Conservation (phyloP, 331 rosid species). For the Arachis monticola region DNA sequence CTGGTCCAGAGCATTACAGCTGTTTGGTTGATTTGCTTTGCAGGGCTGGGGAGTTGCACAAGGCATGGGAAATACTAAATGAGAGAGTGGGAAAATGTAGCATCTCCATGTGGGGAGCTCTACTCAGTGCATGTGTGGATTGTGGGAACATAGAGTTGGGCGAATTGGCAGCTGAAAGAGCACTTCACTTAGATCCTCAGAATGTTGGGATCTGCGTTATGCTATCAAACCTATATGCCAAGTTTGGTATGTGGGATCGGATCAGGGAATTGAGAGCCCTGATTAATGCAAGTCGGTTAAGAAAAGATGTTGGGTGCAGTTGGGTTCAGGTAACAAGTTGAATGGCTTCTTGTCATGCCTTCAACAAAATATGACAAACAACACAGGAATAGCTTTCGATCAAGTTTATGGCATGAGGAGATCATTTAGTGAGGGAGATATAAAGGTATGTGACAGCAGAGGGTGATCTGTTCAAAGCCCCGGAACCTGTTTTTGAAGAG, state of each 20-base stretch:
- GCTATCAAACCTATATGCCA: slow-evolving; percentile 71
- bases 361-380: too few relatives aligned
- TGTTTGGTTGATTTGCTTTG: slow-evolving; percentile 80
- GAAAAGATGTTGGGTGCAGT: slow-evolving; percentile 69
- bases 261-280: slow-evolving; percentile 59
- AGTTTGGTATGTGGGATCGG: slow-evolving; percentile 79
- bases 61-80: slow-evolving; percentile 68
- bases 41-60: slow-evolving; percentile 74
- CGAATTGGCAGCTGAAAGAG: slow-evolving; percentile 65
- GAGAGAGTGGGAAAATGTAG: slow-evolving; percentile 43
- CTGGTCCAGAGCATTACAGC: slow-evolving; percentile 75
- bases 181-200: slow-evolving; percentile 69
- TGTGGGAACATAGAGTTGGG: slow-evolving; percentile 67
- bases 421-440: too few relatives aligned
- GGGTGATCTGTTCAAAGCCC: too few relatives aligned
- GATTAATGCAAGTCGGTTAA: slow-evolving; percentile 58
- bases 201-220: slow-evolving; percentile 60
- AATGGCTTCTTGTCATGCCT: not conserved
- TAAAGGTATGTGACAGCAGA: too few relatives aligned
- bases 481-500: too few relatives aligned
- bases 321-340: slow-evolving; percentile 60
- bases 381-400: too few relatives aligned
- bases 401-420: too few relatives aligned
- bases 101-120: slow-evolving; percentile 75
- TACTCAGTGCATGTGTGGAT: slow-evolving; percentile 69